These are phyloP conservation scores for Hypoxylon rickii DNA, from an alignment of 495 filamentous ascomycete genomes.

Conservation along the genomic window DNA sequence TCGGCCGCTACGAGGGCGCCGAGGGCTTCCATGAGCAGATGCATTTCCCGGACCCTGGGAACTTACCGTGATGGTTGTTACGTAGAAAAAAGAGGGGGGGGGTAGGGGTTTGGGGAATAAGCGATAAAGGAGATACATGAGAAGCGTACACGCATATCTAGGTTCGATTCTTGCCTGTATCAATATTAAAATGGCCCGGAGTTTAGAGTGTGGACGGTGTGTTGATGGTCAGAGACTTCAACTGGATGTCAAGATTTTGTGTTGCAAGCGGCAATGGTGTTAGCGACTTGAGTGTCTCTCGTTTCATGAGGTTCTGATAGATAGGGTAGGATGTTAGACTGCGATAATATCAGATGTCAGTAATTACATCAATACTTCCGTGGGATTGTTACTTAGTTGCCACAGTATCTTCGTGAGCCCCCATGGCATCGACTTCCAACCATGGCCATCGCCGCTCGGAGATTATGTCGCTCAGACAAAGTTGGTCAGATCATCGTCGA, in stretches of 20 bases:
- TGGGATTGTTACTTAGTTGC: too few species aligned
- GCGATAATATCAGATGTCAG: too few species aligned
- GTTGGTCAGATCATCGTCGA: too few species aligned
- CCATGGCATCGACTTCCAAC: too few species aligned
- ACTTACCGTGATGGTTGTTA: not conserved
- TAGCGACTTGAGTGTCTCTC: too few species aligned
- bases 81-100: not conserved
- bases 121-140: not conserved
- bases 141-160: not conserved
- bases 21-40: constrained; percentile 16
- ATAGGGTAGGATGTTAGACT: too few species aligned
- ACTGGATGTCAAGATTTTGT: constrained; percentile 3
- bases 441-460: too few species aligned
- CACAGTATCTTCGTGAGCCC: too few species aligned
- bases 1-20: constrained; percentile 33
- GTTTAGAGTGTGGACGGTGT: constrained; percentile 2
- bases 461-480: too few species aligned
- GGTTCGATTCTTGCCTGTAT: constrained; percentile 27
- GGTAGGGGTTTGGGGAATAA: not conserved
- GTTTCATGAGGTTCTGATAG: too few species aligned
- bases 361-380: too few species aligned
- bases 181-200: constrained; percentile 14
- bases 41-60: constrained; percentile 14
- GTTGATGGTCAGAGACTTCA: constrained; percentile 19
- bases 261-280: not conserved